These are phyloP conservation scores for Diversispora epigaea DNA, from an alignment of 192 early-diverging fungal genomes.

Conservation along the genomic window DNA sequence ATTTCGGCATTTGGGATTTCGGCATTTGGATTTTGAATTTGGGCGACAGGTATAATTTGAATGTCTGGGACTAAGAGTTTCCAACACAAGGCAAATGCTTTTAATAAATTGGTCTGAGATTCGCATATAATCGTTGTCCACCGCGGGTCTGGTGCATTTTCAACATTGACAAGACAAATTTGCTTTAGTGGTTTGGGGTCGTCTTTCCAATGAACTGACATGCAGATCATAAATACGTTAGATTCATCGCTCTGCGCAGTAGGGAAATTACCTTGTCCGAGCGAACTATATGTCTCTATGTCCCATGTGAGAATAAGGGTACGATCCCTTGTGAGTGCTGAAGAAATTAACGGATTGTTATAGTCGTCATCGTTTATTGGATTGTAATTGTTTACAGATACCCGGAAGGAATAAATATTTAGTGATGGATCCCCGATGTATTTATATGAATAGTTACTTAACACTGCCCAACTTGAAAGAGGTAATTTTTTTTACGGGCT, in stretches of 20 bases:
- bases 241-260: neutral
- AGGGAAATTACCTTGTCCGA: neutral
- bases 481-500: constrained; percentile 1
- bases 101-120: neutral
- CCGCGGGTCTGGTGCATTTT: neutral
- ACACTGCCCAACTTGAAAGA: neutral
- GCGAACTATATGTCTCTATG: neutral
- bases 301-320: constrained; percentile 14
- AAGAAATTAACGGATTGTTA: neutral
- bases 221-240: constrained; percentile 13
- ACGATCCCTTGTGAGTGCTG: neutral
- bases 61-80: neutral
- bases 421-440: constrained; percentile 7
- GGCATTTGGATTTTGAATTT: too few relatives aligned
- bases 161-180: constrained; percentile 9
- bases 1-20: too few relatives aligned
- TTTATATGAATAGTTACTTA: constrained; percentile 6
- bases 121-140: neutral
- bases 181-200: neutral
- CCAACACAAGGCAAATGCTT: constrained; percentile 11
- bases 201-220: constrained; percentile 15
- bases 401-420: constrained; percentile 9
- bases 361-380: neutral
- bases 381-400: neutral
- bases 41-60: too few relatives aligned